phyloP scores from a whole-genome alignment of 2,329 filamentous ascomycete genomes.

The Botryotinia calthae region DNA sequence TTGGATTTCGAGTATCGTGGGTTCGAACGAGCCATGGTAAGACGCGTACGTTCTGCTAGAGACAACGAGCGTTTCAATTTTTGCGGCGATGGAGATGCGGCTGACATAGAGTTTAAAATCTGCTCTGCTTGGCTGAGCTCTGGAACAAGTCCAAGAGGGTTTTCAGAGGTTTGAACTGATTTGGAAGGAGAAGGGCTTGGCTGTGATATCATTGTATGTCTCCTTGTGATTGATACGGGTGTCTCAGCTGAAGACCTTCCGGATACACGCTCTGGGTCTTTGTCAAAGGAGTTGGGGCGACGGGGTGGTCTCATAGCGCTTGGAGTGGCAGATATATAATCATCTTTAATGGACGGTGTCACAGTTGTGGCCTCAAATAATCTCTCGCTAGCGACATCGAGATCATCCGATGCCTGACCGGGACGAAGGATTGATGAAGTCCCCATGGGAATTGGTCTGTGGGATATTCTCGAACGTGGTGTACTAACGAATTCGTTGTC shows the following conservation, averaged over 20 bases:
- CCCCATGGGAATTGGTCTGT: not conserved
- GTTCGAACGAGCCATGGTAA: constrained; percentile 69
- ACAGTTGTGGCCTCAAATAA: not conserved
- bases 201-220: constrained; percentile 5
- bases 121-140: constrained; percentile 50
- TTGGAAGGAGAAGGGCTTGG: constrained; percentile 18
- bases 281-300: not conserved
- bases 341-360: not conserved
- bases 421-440: not conserved
- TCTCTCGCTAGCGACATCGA: not conserved
- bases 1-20: constrained; percentile 31
- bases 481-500: not conserved
- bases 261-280: not conserved
- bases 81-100: constrained; percentile 55
- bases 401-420: not conserved
- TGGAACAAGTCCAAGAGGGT: constrained; percentile 11
- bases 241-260: not conserved
- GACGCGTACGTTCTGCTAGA: constrained; percentile 74
- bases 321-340: not conserved
- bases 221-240: not conserved
- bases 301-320: not conserved
- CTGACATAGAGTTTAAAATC: constrained; percentile 55
- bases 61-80: constrained; percentile 59
- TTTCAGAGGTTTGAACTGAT: not conserved
- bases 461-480: constrained; percentile 7